Base-by-base conservation (phyloP, 2,329 filamentous ascomycete genomes). In the Claviceps capensis region DNA sequence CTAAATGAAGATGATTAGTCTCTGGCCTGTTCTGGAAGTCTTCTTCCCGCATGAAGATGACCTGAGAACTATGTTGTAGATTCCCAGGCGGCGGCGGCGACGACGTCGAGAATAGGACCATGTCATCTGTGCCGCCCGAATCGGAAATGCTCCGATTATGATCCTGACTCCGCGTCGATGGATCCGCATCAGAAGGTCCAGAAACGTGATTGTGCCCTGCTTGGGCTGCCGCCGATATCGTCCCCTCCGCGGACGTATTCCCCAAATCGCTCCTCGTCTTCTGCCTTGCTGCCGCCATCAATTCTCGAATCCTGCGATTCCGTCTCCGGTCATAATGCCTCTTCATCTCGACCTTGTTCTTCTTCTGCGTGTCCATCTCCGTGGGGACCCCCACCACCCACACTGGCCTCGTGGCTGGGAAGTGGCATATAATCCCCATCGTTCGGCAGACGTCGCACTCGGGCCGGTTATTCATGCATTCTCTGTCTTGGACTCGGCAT, bases 401-500 rank as follows among this genome's bases (percentile, higher is more conserved):
- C 4, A 73, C 72, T 14, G 77, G 77, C 61, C 77, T 81, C 23
- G 67, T 63, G 2, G 74, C 68, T 54, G 67, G 64, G 57, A 73
- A 80, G 54, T 77, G 62, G 59, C 80, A 83, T 17, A 70, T 72
- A 52, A 82, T 81, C 48, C 75, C 69, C n/a, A 83, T 71, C 1
- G 66, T 61, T 14, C 64, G 61, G 63, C 79, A 83, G 38, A 61
- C 65, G 5, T 70, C 65, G 62, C 79, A 83, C 9, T 71, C 60
- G 11, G 78, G 77, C 2, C 68, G 70, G 23, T 59, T 66, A 59
- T 79, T 75, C 55, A 81, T 76, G 58, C 79, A 83, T 59, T 80
- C 81, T 60, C 82, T 83, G 57, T 76, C 76, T 19, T 79, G 73
- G 11, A 81, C 68, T 22, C 78, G 73, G 58, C 79, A 82, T 2